These are phyloP conservation scores for Platanthera zijinensis DNA, from an alignment of 106 monocot species.

Conservation along the genomic window DNA sequence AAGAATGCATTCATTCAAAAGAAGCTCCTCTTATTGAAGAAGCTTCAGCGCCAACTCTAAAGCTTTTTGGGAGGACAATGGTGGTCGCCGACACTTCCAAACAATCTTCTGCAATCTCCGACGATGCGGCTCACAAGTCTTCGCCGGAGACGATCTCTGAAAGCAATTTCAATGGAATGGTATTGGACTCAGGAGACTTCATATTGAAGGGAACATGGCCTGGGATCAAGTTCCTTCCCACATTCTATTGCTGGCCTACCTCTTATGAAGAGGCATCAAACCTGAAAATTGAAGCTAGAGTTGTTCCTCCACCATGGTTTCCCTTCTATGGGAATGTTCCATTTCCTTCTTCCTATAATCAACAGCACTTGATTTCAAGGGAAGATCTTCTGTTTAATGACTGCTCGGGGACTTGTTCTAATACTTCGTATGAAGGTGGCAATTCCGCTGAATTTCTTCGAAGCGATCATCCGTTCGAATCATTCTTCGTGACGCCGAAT, in stretches of 20 bases:
- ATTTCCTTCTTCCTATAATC: background rate
- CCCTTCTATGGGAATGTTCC: background rate
- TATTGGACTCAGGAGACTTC: conserved; percentile 6
- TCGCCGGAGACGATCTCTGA: background rate
- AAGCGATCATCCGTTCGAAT: background rate
- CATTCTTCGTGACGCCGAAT: background rate
- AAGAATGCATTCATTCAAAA: conserved; percentile 6
- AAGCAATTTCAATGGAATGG: background rate
- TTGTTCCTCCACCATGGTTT: background rate
- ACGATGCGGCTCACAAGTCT: background rate
- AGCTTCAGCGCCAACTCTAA: conserved; percentile 31
- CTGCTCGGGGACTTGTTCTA: background rate
- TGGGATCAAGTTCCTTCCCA: background rate
- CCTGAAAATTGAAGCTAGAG: background rate
- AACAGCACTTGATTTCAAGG: background rate
- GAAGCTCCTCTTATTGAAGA: conserved; percentile 18
- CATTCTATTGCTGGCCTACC: conserved; percentile 24
- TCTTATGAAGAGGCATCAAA: background rate
- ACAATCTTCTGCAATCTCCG: conserved; percentile 3
- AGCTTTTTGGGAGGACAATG: conserved; percentile 65
- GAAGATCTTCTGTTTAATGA: background rate
- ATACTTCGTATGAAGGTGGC: background rate
- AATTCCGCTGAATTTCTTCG: background rate
- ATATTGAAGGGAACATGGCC: conserved; percentile 2
- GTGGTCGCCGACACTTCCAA: conserved; percentile 22